A percentile compares a stretch with the other conserved stretches of the same genome.
Conservation (phyloP, 2,329 filamentous ascomycete species). For the Colletotrichum brevisporum region DNA sequence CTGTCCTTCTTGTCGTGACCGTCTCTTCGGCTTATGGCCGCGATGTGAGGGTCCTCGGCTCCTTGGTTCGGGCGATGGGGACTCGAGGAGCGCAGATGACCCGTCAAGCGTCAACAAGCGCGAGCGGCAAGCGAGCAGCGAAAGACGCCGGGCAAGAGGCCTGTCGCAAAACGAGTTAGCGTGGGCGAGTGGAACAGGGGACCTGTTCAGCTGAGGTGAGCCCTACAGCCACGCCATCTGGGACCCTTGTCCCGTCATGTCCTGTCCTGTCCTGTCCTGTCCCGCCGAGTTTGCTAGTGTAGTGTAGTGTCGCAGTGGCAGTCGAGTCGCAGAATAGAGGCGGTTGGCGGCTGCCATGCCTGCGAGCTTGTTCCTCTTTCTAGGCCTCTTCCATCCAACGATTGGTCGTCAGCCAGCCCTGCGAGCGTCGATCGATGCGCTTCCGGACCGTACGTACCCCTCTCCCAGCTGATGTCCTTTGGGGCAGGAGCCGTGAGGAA, state of each 20-base stretch:
- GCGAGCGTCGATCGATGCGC: slow-evolving; percentile 37
- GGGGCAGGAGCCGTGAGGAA: slow-evolving; percentile 1
- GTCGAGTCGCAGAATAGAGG: slow-evolving; percentile 18
- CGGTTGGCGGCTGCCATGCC: slow-evolving; percentile 17
- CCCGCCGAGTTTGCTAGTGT: not conserved
- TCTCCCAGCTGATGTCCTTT: not conserved
- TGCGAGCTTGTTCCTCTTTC: slow-evolving; percentile 48
- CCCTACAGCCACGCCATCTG: slow-evolving; percentile 49
- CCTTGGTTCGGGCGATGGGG: slow-evolving; percentile 42
- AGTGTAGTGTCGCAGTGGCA: slow-evolving; percentile 15
- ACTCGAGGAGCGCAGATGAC: slow-evolving; percentile 42
- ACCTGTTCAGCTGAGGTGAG: slow-evolving; percentile 57
- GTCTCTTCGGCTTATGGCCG: slow-evolving; percentile 6
- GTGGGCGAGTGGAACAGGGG: slow-evolving; percentile 48
- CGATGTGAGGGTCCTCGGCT: slow-evolving; percentile 44
- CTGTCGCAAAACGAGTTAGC: slow-evolving; percentile 48
- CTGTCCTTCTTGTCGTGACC: slow-evolving; percentile 2
- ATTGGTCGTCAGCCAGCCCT: slow-evolving; percentile 47
- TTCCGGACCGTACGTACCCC: slow-evolving; percentile 9
- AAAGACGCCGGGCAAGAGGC: slow-evolving; percentile 18
- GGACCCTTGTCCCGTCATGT: slow-evolving; percentile 42
- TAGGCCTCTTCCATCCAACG: slow-evolving; percentile 41
- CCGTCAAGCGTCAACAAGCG: slow-evolving; percentile 22
- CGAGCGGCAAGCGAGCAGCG: slow-evolving; percentile 16
- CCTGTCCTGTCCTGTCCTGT: no score